Base-by-base conservation (phyloP, 1,139 yeast species). In the Lodderomyces pseudojiufengensis region DNA sequence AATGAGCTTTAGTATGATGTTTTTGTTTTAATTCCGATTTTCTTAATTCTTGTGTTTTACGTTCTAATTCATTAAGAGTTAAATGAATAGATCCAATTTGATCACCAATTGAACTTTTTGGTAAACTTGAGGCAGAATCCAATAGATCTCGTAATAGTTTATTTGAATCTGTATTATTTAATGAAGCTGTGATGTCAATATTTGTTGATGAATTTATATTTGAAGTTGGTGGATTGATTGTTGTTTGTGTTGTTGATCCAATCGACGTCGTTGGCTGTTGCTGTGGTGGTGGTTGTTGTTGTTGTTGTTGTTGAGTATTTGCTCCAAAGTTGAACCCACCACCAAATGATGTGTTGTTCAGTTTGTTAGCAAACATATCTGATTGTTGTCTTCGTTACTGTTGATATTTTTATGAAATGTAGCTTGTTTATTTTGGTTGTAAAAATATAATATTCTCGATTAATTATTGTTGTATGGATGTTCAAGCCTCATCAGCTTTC, bases 1-100 rank as follows among this genome's bases (percentile, higher is more conserved):
- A 90, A 51, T 88, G 97, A 0, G 97, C 97, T 50, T 84, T 85
- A 2, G 95, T 85, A 53, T 76, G 84, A 43, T 78, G 76, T 13
- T 63, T 48, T 24, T 58, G 59, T 20, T 51, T 56, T 9, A 61
- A 68, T 27, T 68, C 61, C 24, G 57, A 60, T 42, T 70, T 73
- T 40, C 90, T 72, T 48, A 84, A 63, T 39, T 73, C 74, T 40
- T 69, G 70, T 0, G 95, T 82, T 44, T 84, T 78, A 47, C 81
- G 74, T 48, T 80, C 80, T 48, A 90, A 76, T 61, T 88, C 97
- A 44, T 73, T 75, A 41, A 88, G 70, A 10, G 95, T 86, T 42
- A 84, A 69, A 52, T 81, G 85, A 34, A 86, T 77, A 2, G 86
- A 65, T 3, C 92, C 95, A 35, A 84, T 59, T 35, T 65, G 59